Base-by-base conservation (phyloP, 1,139 yeast genomes). In the Debaryomyces sp. region DNA sequence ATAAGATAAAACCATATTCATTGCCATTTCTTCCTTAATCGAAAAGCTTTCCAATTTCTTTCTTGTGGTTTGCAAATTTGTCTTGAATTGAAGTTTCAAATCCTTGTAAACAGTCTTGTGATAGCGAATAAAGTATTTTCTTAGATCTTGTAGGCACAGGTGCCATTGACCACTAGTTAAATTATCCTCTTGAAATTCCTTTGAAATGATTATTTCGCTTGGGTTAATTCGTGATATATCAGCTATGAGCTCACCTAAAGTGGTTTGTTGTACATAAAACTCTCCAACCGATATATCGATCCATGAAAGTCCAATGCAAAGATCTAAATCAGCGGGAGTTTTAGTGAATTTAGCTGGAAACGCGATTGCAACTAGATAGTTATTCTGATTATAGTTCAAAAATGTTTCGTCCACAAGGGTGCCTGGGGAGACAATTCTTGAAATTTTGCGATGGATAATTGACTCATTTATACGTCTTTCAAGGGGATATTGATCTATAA, bases 391-490 rank as follows among this genome's bases (percentile, higher is more conserved):
- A 51, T 82, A 82, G 59, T 91, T 87, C 57, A 94, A 72, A 54
- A 92, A 87, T 1, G 89, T 82, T 58, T 94, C 98, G 58, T 90
- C 97, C 10, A 92, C 80, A 45, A 94, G 78, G 0, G 98, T 94
- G 1, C 99, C 99, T 0, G 98, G 97, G 0, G 97, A 87, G 1
- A 94, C 82, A 6, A 92, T 83, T 41, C 98, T 74, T 5, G 91
- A 80, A 0, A 95, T 82, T 35, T 87, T 84, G 38, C 99, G 72
- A 47, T 80, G 82, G 36, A 85, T 79, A 27, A 76, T 75, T 33
- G 61, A 64, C 29, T 64, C 66, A 9, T 60, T 56, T 7, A 58
- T 51, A 6, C 57, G 55, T 15, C 55, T 55, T 15, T 56, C 54
- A 6, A 66, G 57, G 1, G 73, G 67, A 50, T 71, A 78, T 61